Conservation (phyloP, 345 rosid genomes). For the Rhodomyrtus tomentosa region DNA sequence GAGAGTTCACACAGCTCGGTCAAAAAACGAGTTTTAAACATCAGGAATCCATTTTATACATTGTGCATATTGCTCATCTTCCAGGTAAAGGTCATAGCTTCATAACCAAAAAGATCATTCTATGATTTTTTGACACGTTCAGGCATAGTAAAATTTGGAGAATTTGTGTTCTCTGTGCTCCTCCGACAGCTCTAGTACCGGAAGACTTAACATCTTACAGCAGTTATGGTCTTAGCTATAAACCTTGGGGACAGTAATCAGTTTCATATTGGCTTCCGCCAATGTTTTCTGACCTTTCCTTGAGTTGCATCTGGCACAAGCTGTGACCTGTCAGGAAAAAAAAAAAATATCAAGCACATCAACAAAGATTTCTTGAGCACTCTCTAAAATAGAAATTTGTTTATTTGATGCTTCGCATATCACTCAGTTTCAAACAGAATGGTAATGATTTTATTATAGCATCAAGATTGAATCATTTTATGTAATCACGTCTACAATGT, state of each 20-base stretch:
- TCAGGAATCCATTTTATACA: neutral
- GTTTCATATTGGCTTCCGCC: slow-evolving; percentile 76
- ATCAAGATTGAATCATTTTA: neutral
- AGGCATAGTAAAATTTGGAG: neutral
- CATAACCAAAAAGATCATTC: neutral
- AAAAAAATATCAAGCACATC: neutral
- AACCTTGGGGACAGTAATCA: slow-evolving; percentile 68
- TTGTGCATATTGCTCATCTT: neutral
- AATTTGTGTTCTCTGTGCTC: neutral
- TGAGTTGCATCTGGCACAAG: slow-evolving; percentile 75
- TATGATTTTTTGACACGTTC: neutral
- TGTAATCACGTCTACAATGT: neutral
- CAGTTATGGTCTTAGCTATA: neutral
- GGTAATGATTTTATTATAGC: neutral
- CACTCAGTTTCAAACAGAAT: neutral
- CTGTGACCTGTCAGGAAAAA: slow-evolving; percentile 47
- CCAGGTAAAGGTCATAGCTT: neutral
- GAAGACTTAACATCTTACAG: neutral
- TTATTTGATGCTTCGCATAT: neutral
- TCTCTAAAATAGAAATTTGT: neutral
- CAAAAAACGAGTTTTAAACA: neutral
- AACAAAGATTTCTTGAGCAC: neutral
- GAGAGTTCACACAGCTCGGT: neutral
- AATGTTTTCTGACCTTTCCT: slow-evolving; percentile 69
- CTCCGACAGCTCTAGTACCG: neutral